Conservation (phyloP, 768 basidiomycete species). For the Mycena rebaudengoi region DNA sequence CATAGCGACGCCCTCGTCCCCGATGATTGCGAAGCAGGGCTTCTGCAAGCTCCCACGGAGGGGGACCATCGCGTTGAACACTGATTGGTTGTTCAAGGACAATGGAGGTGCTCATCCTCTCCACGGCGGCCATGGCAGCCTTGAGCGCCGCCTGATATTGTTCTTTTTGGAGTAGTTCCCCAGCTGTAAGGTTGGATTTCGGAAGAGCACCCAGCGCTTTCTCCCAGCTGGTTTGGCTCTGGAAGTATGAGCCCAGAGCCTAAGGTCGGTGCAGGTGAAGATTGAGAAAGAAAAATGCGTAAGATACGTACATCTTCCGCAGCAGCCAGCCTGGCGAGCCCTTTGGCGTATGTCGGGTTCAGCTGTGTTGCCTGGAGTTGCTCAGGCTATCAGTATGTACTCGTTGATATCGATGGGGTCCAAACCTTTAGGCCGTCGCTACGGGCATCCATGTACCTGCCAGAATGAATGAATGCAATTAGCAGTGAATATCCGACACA, state of each 20-base stretch:
- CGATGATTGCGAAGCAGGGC: constrained; percentile 13
- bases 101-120: background rate
- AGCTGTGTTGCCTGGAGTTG: constrained; percentile 30
- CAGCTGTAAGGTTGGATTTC: constrained; percentile 4
- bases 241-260: background rate
- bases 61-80: background rate
- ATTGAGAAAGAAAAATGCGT: background rate
- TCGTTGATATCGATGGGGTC: background rate
- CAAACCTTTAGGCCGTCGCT: constrained; percentile 29
- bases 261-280: background rate
- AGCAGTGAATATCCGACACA: background rate
- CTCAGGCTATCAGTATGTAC: background rate
- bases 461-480: background rate
- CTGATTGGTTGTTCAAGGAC: background rate
- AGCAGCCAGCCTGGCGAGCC: constrained; percentile 20
- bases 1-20: constrained; percentile 2
- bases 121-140: constrained; percentile 1
- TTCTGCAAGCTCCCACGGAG: constrained; percentile 30
- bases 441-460: constrained; percentile 25
- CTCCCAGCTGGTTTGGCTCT: constrained; percentile 22
- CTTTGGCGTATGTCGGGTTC: constrained; percentile 33
- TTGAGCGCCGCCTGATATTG: constrained; percentile 24
- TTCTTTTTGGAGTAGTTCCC: constrained; percentile 16
- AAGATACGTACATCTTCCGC: constrained; percentile 26
- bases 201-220: constrained; percentile 22